Evolutionary conservation across 192 early-diverging fungal species (phyloP), one percentile per base, ranked within the genome.

Genomic region (Backusella tarrabulga): DNA sequence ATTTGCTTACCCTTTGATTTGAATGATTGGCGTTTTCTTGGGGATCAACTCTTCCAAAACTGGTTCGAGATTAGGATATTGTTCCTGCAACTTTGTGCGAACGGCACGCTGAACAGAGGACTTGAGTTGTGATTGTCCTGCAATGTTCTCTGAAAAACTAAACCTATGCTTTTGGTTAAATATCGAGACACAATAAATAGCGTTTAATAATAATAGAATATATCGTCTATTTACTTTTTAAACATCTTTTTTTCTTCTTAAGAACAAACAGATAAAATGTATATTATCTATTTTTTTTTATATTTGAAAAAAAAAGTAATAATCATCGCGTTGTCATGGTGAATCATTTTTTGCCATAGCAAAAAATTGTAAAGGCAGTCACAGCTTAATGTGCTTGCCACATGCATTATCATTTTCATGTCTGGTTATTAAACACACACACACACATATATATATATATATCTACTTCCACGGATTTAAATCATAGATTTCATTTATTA

Each of bases 31-130:
- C 17, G 94, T 83, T 83, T 98, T 99, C 79, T 99, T 99, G n/a
- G 98, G 98, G 76, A 99, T 83, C 23, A 99, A 84, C 41, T 98
- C 96, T 77, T 99, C 97, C 56, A 98, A 85, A 81, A 93, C 88
- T 15, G 92, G 84, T 75, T 93, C 93, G 3, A 99, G 85, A 34
- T 85, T 86, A n/a, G 96, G 97, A 80, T 95, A 97, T 79, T 97
- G 93, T 63, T 94, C 95, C 40, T 90, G 68, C 32, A 98, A 92
- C 86, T 95, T 95, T 42, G 92, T 80, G 60, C 96, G 89, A 76
- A 98, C 92, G 0, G 81, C 85, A 35, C 97, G 90, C 76, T 96
- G 94, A 21, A 95, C 93, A 34, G 98, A 98, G 38, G 95, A 92
- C 86, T 98, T 98, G 71, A 95, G 88, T 79, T 95, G 92, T 67